Evolutionary conservation across 345 rosid genomes (phyloP), one percentile per base, ranked within the genome.

Genomic region (Euclidium syriacum): DNA sequence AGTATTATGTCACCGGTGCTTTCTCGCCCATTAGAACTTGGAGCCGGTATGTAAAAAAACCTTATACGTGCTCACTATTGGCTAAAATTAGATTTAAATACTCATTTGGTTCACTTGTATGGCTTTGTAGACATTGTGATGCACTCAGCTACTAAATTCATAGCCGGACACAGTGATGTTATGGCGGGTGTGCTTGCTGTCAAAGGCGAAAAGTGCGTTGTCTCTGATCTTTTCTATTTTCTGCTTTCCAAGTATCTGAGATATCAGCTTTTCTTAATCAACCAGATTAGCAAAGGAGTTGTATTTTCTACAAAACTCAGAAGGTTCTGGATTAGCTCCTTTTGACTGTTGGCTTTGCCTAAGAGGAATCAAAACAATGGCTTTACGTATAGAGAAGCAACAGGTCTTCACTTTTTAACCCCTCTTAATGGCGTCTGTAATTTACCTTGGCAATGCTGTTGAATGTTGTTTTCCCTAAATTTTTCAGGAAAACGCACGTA

Each of bases 161-260:
- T 87, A 65, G 78, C 96, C 20, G 97, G 99, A 65, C 99, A 90
- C 66, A 85, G 97, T 71, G 96, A 94, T 75, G 72, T 94, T 52
- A 94, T 90, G 97, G 97, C 92, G 11, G 97, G 97, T 32, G 99
- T 87, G 48, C 92, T 94, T 73, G 85, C 94, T n/a, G 95, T 90
- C 27, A 94, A 78, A 78, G 96, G 88, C 49, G 87, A 90, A 81
- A 94, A 95, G 97, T 90, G 5, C 46, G 68, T 66, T 66, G 12
- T 33, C 42, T 66, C 19, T 27, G 4, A 43, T n/a, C 41, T 48
- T 12, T 38, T 41, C 9, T 25, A 12, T 25, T 40, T 27, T 6
- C 36, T 59, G 18, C 23, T 58, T 52, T 51, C 8, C 20, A 52
- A 33, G 5, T 35, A 7, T 65, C 2, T 15, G 10, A 12, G 23